These are phyloP conservation scores for Immersiella caudata DNA, from an alignment of 495 filamentous ascomycete species.

Conservation along the genomic window DNA sequence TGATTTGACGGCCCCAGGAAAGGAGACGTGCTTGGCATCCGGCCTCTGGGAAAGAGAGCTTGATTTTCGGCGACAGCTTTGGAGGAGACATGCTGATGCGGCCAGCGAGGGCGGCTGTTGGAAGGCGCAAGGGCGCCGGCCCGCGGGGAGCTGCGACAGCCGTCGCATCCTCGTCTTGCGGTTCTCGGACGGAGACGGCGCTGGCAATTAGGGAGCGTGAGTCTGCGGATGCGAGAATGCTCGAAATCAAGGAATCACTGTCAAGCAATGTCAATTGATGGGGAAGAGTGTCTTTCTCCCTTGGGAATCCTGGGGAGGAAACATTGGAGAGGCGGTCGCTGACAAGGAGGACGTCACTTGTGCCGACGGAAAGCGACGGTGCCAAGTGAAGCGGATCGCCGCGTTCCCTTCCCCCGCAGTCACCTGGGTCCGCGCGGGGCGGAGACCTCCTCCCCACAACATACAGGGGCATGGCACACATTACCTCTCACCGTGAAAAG, in stretches of 20 bases:
- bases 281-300: conserved; percentile 5
- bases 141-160: neutral
- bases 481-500: neutral
- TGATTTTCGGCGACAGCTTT: conserved; percentile 27
- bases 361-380: conserved; percentile 39
- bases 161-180: neutral
- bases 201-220: neutral
- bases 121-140: conserved; percentile 4
- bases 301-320: neutral
- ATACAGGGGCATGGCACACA: neutral
- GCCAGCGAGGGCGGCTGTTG: conserved; percentile 7
- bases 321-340: conserved; percentile 7
- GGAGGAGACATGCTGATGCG: neutral
- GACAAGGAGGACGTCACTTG: conserved; percentile 38
- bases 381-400: conserved; percentile 6
- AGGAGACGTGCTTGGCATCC: conserved; percentile 74
- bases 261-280: conserved; percentile 6
- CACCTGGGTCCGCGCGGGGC: neutral
- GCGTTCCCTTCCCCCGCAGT: neutral
- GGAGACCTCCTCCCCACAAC: neutral
- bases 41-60: conserved; percentile 63
- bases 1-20: conserved; percentile 93
- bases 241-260: neutral
- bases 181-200: neutral
- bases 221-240: neutral